phyloP scores from a whole-genome alignment of 2,329 filamentous ascomycete genomes.

The Boeremia lycopersici region DNA sequence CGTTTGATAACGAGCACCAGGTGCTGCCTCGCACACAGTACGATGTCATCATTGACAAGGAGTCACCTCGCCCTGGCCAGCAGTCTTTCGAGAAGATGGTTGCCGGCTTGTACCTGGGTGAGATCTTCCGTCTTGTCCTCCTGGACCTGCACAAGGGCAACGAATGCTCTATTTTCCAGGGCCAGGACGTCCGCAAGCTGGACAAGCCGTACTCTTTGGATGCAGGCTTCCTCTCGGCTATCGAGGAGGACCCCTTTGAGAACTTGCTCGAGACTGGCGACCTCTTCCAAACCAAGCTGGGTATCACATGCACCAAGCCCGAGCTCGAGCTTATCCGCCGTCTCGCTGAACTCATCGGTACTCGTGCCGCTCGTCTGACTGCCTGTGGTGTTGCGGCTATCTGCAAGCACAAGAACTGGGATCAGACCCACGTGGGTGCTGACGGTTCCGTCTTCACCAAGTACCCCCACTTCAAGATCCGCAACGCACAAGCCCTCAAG shows the following conservation, averaged over 20 bases:
- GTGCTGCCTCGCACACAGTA: constrained; percentile 87
- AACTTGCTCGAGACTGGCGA: constrained; percentile 90
- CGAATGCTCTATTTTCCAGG: constrained; percentile 73
- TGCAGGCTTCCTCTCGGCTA: constrained; percentile 87
- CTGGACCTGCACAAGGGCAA: constrained; percentile 77
- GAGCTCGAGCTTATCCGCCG: constrained; percentile 91
- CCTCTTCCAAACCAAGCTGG: constrained; percentile 77
- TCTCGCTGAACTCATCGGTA: constrained; percentile 91
- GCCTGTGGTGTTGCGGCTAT: constrained; percentile 96
- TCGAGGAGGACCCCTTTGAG: constrained; percentile 96
- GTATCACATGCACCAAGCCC: constrained; percentile 70
- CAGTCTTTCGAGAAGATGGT: constrained; percentile 99
- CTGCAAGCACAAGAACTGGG: constrained; percentile 91
- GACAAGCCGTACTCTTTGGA: constrained; percentile 89
- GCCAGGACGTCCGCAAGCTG: constrained; percentile 79
- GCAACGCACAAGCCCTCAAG: constrained; percentile 84
- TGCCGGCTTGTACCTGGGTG: constrained; percentile 89
- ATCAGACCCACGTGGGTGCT: constrained; percentile 89
- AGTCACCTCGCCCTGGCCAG: constrained; percentile 90
- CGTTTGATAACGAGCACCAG: constrained; percentile 92
- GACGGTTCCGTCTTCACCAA: constrained; percentile 99
- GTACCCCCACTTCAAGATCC: constrained; percentile 96
- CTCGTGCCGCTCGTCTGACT: constrained; percentile 88
- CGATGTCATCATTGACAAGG: constrained; percentile 85
- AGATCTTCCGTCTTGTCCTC: constrained; percentile 88